Evolutionary conservation across 78 protist genomes (phyloP), one percentile per base, ranked within the genome.

Genomic region (Isochrysis galbana): DNA sequence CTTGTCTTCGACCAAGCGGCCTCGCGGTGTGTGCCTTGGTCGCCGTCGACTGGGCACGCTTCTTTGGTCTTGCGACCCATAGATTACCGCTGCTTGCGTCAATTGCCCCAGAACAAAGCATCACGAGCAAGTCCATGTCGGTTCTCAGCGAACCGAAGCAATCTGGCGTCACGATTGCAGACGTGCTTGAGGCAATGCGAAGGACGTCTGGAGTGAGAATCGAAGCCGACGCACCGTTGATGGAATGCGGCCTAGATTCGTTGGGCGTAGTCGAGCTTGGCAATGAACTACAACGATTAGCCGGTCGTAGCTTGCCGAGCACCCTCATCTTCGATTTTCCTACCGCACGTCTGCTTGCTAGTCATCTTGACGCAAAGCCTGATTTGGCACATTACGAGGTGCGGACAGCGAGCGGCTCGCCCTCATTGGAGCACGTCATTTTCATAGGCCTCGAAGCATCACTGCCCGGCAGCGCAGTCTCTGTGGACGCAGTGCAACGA

Each of bases 211-310:
- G 82, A 14, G 1, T 14, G 17, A 41, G 19, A 19, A 3, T 72
- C 44, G 82, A 72, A 36, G 82, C 41, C 17, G 89, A 42, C 89
- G 67, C 41, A 61, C 46, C 86, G 48, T 46, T 78, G 38, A 29
- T 41, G 34, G 48, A 39, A 19, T 23, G 38, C n/a, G 86, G 86
- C n/a, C 32, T 78, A 44, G 86, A 78, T 46, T 78, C 86, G 86
- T n/a, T 78, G 36, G 86, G 48, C 47, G 45, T 46, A n/a, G 48
- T 78, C 48, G 86, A 78, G 86, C 46, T 78, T 3, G 36, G 86
- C 34, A 39, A 39, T 25, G 51, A 1, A n/a, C 86, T 78, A 32
- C 0, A 17, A 7, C 29, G 14, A 14, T 38, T 0, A 4, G 0
- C 17, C 36, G 36, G 21, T 17, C 82, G 82, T 11, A 42, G 19